Evolutionary conservation across 2,329 filamentous ascomycete genomes (phyloP), one percentile per base, ranked within the genome.

Genomic region (Tolypocladium ovalisporum): DNA sequence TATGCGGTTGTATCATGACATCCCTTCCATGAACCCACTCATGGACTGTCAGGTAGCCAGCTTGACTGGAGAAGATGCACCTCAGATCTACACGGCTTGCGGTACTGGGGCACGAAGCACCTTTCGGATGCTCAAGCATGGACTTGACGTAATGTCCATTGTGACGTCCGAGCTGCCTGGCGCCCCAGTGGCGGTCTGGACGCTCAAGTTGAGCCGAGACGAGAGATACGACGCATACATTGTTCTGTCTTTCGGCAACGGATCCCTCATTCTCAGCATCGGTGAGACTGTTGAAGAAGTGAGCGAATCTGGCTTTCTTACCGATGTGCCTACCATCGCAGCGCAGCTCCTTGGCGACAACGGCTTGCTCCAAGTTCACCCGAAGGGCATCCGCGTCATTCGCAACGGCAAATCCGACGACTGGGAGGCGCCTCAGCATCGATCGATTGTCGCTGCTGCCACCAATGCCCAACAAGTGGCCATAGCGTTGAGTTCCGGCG

Each of bases 241-340:
- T 60, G 84, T 99, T n/a, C 79, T 99, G 6, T 96, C 91, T 2
- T 94, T 96, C 67, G 86, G 87, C 42, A 95, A 95, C 64, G 88
- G 86, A 35, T 99, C 94, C 0, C 79, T 97, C 15, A 92, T 97
- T 1, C 78, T 99, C 19, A 95, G 91, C 66, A 97, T 99, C 62
- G 94, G 93, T 4, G 94, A 99, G 69, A 96, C 92, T 1, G 94
- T 99, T 0, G 92, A 97, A 70, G 91, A 97, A 73, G 91, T 97
- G 4, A 91, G 86, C 9, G 91, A 97, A 68, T 96, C 92, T 12
- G 91, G 93, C 0, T 97, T 99, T 68, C 76, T 97, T 12, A 89
- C 90, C 0, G 88, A 88, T 13, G 91, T 94, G 10, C 87, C 92
- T 2, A 99, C 95, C 0, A 77, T 99, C 19, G 92, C 92, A 8